phyloP scores from a whole-genome alignment of 1,284 basidiomycete genomes.

The Schizophyllum commune region DNA sequence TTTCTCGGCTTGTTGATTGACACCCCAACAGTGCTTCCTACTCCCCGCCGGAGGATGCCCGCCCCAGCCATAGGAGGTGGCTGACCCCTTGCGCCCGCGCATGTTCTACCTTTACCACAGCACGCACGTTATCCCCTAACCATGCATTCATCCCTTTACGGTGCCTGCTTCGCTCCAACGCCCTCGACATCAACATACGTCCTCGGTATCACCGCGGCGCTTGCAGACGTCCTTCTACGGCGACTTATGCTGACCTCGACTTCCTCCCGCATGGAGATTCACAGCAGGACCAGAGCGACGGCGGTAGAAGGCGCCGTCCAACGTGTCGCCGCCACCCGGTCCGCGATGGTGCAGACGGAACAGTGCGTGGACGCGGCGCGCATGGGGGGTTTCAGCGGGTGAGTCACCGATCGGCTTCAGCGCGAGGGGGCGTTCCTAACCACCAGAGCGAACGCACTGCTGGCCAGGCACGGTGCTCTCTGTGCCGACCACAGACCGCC shows the following conservation, averaged over 20 bases:
- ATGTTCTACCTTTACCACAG: not conserved
- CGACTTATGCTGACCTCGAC: not conserved
- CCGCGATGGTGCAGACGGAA: too few species aligned
- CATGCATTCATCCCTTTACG: not conserved
- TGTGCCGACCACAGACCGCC: not conserved
- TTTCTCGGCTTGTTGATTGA: not conserved
- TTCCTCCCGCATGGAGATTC: not conserved
- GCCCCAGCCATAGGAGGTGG: not conserved
- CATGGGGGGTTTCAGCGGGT: not conserved
- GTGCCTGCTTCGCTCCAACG: not conserved
- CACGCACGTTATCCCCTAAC: not conserved
- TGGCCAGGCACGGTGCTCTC: not conserved
- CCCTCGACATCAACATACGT: not conserved
- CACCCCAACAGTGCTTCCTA: not conserved
- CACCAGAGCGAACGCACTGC: not conserved
- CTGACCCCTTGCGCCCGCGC: not conserved
- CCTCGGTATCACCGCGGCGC: not conserved
- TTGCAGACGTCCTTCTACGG: not conserved
- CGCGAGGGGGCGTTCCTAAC: not conserved
- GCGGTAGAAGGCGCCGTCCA: too few species aligned
- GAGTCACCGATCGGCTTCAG: not conserved
- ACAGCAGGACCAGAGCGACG: not conserved
- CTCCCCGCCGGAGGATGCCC: too few species aligned
- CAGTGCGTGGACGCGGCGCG: too few species aligned
- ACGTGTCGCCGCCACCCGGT: too few species aligned